Base-by-base conservation (phyloP, 2,329 filamentous ascomycete genomes). In the Colletotrichum shisoi region DNA sequence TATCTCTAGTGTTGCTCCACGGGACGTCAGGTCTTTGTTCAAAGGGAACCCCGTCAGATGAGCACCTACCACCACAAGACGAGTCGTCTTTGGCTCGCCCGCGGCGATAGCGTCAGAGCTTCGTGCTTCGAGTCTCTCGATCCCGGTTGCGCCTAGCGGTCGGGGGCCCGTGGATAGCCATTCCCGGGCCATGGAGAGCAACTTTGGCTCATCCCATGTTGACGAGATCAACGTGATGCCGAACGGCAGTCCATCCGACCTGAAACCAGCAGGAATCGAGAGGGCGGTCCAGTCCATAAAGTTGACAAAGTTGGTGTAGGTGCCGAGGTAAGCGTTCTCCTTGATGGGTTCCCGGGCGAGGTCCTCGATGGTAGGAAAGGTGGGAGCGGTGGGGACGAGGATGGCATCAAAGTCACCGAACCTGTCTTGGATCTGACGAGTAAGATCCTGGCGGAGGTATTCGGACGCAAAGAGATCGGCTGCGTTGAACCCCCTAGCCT, bases 251-350 rank as follows among this genome's bases (percentile, higher is more conserved):
- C 76, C 76, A 40, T 79, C 76, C 0, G 70, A 42, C 1, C 77
- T 68, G 42, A 78, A 79, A 1, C 82, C 82, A 0, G 85, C 85
- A 1, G 84, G 84, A n/a, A 87, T 78, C 1, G 83, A 80, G 11
- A 86, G 71, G 3, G 82, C 84, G 45, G 82, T 83, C 71, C 87
- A 79, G 73, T 89, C 86, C 19, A 89, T 74, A 34, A 89, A 84
- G 70, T 89, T 89, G 17, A 82, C 87, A 71, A 84, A 87, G 71
- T 88, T 86, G 0, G 85, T 87, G 63, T 87, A 88, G 24, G 80
- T 82, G 6, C 85, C 84, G 6, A 87, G 72, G 3, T 79, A 74
- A 4, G 83, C 83, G 70, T 89, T 89, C 71, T 84, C 80, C 17
- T 73, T 75, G 24, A 89, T 78, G 0, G 86, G 86, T 48, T 86